Conservation (phyloP, 495 filamentous ascomycete species). For the Neurospora discreta region DNA sequence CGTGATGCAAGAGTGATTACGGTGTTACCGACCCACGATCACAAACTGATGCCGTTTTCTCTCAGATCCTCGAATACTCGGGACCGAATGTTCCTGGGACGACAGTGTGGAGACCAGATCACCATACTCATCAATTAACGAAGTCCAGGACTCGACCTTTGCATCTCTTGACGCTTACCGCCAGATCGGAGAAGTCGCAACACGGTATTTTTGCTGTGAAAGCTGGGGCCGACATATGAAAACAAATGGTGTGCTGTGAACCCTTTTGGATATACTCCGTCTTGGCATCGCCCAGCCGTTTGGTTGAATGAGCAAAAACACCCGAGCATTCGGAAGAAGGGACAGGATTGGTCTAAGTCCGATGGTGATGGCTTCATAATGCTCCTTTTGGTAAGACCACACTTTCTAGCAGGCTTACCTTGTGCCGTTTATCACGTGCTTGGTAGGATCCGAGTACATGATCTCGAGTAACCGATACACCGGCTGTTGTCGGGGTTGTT, state of each 20-base stretch:
- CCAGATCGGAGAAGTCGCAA: no score
- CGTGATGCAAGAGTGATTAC: not conserved
- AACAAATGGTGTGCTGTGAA: no score
- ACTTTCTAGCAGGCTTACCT: no score
- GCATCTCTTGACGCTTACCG: no score
- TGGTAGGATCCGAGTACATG: not conserved
- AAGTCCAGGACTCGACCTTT: no score
- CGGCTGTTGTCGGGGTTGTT: not conserved
- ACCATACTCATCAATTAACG: no score
- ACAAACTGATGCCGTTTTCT: not conserved
- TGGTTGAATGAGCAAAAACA: not conserved
- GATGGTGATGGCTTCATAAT: not conserved
- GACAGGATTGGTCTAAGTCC: not conserved
- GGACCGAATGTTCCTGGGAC: not conserved
- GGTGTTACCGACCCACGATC: not conserved
- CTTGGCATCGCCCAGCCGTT: not conserved
- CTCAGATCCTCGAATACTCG: not conserved
- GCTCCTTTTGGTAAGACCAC: not conserved
- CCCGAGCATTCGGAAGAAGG: not conserved
- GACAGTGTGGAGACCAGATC: no score
- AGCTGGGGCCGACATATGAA: no score
- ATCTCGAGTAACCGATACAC: not conserved
- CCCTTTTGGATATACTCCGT: not conserved
- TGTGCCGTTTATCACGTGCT: not conserved
- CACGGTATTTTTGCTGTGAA: no score